Evolutionary conservation across 83 land plant species (phyloP).

Genomic region (Diphasiastrum complanatum): DNA sequence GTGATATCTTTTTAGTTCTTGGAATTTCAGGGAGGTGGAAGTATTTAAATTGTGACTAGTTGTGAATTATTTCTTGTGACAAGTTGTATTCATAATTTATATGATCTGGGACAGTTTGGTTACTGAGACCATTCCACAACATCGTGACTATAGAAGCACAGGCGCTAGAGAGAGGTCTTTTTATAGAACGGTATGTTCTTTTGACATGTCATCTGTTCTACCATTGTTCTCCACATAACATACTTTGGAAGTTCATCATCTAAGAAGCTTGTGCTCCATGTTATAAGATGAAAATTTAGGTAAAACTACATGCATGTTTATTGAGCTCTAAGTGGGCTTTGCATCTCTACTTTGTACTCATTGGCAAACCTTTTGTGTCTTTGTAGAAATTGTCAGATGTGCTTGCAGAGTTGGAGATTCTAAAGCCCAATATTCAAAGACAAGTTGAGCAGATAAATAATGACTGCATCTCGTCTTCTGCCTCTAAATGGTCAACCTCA

Average conservation of each 20-base stretch:
- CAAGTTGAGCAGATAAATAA: constrained; percentile 45
- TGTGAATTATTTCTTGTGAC: no score
- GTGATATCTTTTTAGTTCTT: no score
- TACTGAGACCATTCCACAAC: not conserved
- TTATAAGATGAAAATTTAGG: no score
- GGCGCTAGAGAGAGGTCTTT: not conserved
- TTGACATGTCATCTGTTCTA: not conserved
- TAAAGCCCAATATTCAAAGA: constrained; percentile 56
- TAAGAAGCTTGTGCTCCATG: no score
- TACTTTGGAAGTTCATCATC: no score
- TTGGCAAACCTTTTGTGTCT: no score
- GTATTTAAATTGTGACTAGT: no score
- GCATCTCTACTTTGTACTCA: not conserved
- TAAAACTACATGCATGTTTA: not conserved
- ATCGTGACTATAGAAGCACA: not conserved
- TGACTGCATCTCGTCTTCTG: constrained; percentile 1
- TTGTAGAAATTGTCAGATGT: constrained; percentile 52
- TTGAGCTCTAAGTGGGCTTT: not conserved
- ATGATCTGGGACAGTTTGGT: no score
- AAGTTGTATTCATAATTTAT: no score
- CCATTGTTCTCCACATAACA: not conserved
- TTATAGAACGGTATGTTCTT: not conserved
- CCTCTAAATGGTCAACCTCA: no score
- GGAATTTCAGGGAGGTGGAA: no score
- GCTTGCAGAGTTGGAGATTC: constrained; percentile 55